A percentile compares a stretch with the other conserved stretches of the same genome.
Evolutionary conservation across 2,329 filamentous ascomycete genomes (phyloP).

Genomic region (Sphaerostilbella broomeana): DNA sequence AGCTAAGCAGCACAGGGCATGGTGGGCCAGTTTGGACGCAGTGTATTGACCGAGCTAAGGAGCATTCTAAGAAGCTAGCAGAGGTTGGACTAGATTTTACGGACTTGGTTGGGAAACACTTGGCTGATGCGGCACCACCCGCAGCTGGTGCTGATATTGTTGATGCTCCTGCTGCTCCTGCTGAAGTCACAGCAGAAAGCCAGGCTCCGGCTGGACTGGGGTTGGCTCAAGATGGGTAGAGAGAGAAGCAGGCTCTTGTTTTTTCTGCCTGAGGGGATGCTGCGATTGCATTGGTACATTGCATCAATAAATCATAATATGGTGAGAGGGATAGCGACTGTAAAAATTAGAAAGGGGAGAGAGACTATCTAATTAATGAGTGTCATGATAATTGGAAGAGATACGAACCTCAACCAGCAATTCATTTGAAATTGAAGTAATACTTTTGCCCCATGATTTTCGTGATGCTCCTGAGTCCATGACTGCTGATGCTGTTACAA

Average conservation of each 20-base stretch:
- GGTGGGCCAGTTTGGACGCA: slow-evolving; percentile 71
- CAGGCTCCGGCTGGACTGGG: slow-evolving; percentile 25
- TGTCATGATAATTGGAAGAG: no score
- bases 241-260: neutral
- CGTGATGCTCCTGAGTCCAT: no score
- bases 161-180: no score
- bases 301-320: no score
- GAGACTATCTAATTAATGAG: no score
- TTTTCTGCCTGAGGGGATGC: neutral
- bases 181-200: slow-evolving; percentile 15
- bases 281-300: no score
- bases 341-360: no score
- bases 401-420: no score
- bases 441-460: no score
- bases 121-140: slow-evolving; percentile 21
- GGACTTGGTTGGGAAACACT: slow-evolving; percentile 64
- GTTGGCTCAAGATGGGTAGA: slow-evolving; percentile 21
- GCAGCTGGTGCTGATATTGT: no score
- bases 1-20: slow-evolving; percentile 78
- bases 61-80: slow-evolving; percentile 71
- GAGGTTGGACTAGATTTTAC: slow-evolving; percentile 89
- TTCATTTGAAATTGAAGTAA: no score
- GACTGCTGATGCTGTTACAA: no score
- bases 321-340: neutral
- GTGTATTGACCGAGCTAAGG: slow-evolving; percentile 75